phyloP scores from a whole-genome alignment of 768 basidiomycete species.

The Dendrothele bispora region DNA sequence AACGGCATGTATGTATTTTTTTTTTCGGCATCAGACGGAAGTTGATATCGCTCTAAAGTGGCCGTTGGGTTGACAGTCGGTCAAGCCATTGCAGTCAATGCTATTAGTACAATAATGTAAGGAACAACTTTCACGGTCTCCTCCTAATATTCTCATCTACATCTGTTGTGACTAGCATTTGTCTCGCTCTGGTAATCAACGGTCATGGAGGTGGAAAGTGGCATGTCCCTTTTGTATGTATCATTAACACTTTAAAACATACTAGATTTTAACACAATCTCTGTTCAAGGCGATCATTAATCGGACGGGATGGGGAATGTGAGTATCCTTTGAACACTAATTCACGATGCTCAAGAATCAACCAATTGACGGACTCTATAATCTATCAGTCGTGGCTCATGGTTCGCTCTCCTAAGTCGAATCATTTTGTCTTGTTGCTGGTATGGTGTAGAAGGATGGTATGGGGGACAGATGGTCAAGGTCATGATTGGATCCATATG shows the following conservation, averaged over 20 bases:
- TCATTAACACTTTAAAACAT: no score
- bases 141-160: background rate
- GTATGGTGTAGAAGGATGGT: conserved; percentile 31
- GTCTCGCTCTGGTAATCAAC: conserved; percentile 23
- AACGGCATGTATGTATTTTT: conserved; percentile 20
- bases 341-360: background rate
- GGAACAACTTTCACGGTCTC: background rate
- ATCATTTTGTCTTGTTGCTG: conserved; percentile 31
- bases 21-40: no score
- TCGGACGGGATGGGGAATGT: conserved; percentile 27
- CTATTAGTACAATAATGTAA: conserved; percentile 10
- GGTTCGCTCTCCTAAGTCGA: conserved; percentile 27
- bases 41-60: conserved; percentile 13
- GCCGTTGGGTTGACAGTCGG: conserved; percentile 26
- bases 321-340: conserved; percentile 2
- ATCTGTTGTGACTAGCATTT: conserved; percentile 21
- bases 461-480: conserved; percentile 30
- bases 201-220: conserved; percentile 31
- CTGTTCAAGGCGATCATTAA: conserved; percentile 23
- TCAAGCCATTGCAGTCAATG: conserved; percentile 21
- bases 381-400: conserved; percentile 25
- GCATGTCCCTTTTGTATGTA: conserved; percentile 30
- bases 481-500: conserved; percentile 31
- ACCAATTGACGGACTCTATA: background rate
- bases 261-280: background rate